These are phyloP conservation scores for Neospermospora avenae DNA, from an alignment of 2,329 filamentous ascomycete species.

Conservation along the genomic window DNA sequence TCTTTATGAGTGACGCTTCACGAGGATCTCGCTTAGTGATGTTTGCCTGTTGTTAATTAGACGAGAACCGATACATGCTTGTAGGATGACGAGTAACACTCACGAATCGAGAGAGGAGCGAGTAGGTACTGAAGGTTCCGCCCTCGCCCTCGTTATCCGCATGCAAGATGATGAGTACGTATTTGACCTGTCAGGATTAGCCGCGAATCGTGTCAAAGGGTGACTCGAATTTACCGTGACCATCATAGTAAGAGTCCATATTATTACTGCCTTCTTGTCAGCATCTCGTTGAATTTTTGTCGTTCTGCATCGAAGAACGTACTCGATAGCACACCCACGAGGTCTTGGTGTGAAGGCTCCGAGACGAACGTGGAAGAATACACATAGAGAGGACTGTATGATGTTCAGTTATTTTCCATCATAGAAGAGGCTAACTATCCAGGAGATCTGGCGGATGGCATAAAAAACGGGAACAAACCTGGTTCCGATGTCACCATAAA, in stretches of 20 bases:
- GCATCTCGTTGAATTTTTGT: not conserved
- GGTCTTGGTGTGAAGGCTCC: constrained; percentile 50
- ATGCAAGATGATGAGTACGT: constrained; percentile 59
- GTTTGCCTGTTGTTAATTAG: constrained; percentile 39
- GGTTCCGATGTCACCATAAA: constrained; percentile 66
- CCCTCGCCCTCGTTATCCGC: constrained; percentile 70
- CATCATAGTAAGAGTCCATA: constrained; percentile 66
- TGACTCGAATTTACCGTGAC: constrained; percentile 41
- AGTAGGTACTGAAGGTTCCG: constrained; percentile 67
- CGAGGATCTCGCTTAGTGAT: constrained; percentile 58
- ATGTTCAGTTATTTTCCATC: not conserved
- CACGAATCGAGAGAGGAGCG: constrained; percentile 56
- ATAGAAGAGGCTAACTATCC: too few relatives aligned
- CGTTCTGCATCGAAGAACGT: not conserved
- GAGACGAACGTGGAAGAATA: constrained; percentile 61
- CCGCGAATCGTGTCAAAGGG: not conserved
- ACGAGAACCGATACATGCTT: not conserved
- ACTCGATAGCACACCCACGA: constrained; percentile 58
- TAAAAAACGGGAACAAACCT: not conserved
- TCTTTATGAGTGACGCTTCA: constrained; percentile 51
- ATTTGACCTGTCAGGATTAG: constrained; percentile 47
- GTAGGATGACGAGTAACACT: not conserved
- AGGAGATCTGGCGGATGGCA: not conserved
- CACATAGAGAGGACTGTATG: constrained; percentile 60
- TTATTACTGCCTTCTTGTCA: constrained; percentile 44